Conservation (phyloP, 1,284 basidiomycete species). For the Trametes hirsuta region DNA sequence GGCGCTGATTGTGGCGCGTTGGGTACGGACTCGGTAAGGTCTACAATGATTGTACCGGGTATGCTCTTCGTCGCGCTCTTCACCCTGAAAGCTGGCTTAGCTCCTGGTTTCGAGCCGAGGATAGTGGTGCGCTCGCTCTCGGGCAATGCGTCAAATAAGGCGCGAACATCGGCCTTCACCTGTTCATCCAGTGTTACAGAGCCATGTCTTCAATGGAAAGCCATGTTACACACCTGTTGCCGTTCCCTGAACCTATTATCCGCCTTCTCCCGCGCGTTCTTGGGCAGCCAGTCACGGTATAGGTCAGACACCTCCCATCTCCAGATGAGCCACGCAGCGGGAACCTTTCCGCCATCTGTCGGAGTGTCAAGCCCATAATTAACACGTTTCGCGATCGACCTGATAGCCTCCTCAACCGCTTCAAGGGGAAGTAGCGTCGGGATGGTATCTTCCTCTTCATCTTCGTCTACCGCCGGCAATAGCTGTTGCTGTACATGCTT, state of each 20-base stretch:
- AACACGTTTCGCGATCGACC: slow-evolving; percentile 58
- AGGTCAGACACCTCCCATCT: slow-evolving; percentile 81
- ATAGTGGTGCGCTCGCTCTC: slow-evolving; percentile 57
- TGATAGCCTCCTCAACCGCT: slow-evolving; percentile 64
- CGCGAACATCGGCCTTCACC: slow-evolving; percentile 63
- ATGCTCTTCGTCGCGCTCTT: slow-evolving; percentile 10
- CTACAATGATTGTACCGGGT: slow-evolving; percentile 3
- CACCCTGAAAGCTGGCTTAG: slow-evolving; percentile 16
- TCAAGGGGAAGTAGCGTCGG: slow-evolving; percentile 46
- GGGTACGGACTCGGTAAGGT: slow-evolving; percentile 7
- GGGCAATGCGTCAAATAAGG: slow-evolving; percentile 57
- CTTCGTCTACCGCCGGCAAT: slow-evolving; percentile 53
- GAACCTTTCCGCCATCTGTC: slow-evolving; percentile 49
- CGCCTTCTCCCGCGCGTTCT: slow-evolving; percentile 66
- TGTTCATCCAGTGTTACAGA: slow-evolving; percentile 34
- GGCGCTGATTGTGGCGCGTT: background rate
- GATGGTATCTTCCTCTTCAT: slow-evolving; percentile 46
- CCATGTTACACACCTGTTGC: slow-evolving; percentile 51
- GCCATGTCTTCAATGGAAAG: background rate
- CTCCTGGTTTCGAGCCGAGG: slow-evolving; percentile 53
- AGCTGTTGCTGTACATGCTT: slow-evolving; percentile 70
- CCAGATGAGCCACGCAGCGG: slow-evolving; percentile 76
- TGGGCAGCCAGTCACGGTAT: slow-evolving; percentile 68
- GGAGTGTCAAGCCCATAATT: slow-evolving; percentile 74
- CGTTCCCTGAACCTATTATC: slow-evolving; percentile 69